These are phyloP conservation scores for Bondarzewia mesenterica DNA, from an alignment of 1,284 basidiomycete genomes.

Conservation along the genomic window DNA sequence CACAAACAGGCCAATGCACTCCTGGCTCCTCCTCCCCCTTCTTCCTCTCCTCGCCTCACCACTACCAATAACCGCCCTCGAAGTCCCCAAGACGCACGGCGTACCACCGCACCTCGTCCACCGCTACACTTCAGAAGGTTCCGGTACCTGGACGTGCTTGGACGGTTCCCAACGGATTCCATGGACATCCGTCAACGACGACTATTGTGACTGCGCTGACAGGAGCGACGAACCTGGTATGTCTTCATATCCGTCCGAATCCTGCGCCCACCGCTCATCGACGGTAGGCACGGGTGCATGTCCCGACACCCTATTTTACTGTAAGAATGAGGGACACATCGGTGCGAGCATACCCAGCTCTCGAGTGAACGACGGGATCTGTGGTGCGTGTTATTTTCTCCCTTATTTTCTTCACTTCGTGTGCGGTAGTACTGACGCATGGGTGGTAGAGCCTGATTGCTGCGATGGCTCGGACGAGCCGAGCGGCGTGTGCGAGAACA, in stretches of 20 bases:
- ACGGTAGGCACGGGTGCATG: constrained; percentile 80
- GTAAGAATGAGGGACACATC: constrained; percentile 84
- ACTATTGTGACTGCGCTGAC: constrained; percentile 91
- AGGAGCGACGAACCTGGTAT: constrained; percentile 90
- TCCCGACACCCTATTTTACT: constrained; percentile 75
- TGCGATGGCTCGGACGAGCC: constrained; percentile 97
- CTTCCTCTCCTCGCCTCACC: not conserved
- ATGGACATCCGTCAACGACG: constrained; percentile 83
- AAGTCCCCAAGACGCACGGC: not conserved
- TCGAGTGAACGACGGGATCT: constrained; percentile 91
- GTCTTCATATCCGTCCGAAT: constrained; percentile 6
- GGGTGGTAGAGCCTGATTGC: constrained; percentile 72
- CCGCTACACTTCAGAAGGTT: not conserved
- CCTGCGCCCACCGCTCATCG: constrained; percentile 4
- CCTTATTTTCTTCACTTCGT: constrained; percentile 4
- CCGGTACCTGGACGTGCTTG: constrained; percentile 58
- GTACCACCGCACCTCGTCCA: not conserved
- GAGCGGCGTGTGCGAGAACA: constrained; percentile 72
- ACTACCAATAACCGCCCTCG: no score
- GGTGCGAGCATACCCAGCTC: constrained; percentile 74
- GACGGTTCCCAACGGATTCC: constrained; percentile 67
- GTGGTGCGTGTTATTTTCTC: constrained; percentile 52
- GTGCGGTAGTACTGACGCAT: not conserved
- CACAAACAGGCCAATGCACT: not conserved
- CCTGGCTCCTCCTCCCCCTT: not conserved